phyloP scores from a whole-genome alignment of 495 filamentous ascomycete genomes.

The Astrocystis sublimbata region DNA sequence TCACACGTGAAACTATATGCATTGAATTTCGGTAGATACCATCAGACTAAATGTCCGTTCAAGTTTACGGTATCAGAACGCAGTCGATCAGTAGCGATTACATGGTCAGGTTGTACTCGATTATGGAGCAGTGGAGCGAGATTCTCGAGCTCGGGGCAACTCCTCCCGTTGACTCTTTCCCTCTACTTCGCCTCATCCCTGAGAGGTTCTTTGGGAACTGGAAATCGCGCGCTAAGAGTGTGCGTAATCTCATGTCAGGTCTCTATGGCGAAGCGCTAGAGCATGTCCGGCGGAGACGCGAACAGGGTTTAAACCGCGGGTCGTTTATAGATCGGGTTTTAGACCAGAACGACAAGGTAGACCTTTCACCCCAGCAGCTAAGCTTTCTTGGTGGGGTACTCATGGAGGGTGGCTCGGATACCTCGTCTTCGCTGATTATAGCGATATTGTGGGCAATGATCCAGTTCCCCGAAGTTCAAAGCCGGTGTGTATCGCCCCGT shows the following conservation, averaged over 20 bases:
- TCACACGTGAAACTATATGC: too few species aligned
- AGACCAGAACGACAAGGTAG: constrained; percentile 42
- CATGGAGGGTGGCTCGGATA: constrained; percentile 54
- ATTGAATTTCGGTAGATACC: too few species aligned
- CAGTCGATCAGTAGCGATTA: constrained; percentile 24
- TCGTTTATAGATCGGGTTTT: constrained; percentile 50
- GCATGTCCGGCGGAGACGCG: constrained; percentile 21
- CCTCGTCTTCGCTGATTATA: constrained; percentile 35
- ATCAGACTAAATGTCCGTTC: too few species aligned
- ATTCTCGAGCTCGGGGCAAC: constrained; percentile 52
- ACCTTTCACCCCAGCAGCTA: constrained; percentile 39
- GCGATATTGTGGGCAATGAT: constrained; percentile 50
- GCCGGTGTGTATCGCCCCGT: constrained; percentile 15
- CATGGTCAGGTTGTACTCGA: constrained; percentile 43
- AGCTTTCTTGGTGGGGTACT: constrained; percentile 40
- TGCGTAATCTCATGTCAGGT: constrained; percentile 43
- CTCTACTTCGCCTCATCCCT: constrained; percentile 45
- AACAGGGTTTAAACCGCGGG: constrained; percentile 18
- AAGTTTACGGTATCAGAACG: constrained; percentile 49
- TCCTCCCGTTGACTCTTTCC: constrained; percentile 53
- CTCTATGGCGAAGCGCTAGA: constrained; percentile 38
- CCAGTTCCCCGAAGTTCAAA: constrained; percentile 40
- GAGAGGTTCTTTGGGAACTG: constrained; percentile 45
- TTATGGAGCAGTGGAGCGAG: constrained; percentile 53
- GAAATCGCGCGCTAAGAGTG: constrained; percentile 33